Evolutionary conservation across 2,329 filamentous ascomycete species (phyloP), one percentile per base, ranked within the genome.

Genomic region (Pezicula rhizophila): DNA sequence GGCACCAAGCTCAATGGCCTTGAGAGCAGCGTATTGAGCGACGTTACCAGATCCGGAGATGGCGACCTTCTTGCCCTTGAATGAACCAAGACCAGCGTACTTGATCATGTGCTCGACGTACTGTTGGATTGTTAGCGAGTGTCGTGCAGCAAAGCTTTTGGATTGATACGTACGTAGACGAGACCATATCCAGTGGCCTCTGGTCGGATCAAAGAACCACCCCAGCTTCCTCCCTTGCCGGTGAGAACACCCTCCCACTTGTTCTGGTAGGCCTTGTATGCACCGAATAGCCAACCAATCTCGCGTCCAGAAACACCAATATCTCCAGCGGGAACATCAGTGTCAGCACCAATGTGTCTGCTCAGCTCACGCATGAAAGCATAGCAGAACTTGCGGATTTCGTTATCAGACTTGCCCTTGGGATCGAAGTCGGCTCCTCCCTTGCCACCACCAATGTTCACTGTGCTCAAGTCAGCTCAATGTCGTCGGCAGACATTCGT

Each of bases 401-500:
- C 93, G 69, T 83, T 87, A 74, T 99, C 91, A 48, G 85, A 87
- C 82, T 96, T 97, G 76, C 90, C 91, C 82, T 97, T 99, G 70
- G 93, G 93, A 74, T 97, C 90, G 70, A 99, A 97, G 78, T 97
- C 93, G 69, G 92, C 85, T 65, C 93, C 93, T 74, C 93, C 93
- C 78, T 97, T 97, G 66, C 87, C 93, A 75, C 93, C 93, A 58
- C 93, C 93, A 84, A 99, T 96, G 76, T 82, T 89, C 65, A 95
- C 83, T 87, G 52, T 37, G 25, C 0, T 18, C 10, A 18, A 41
- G 45, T 58, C 28, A 58, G 52, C 37, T 15, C 44, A 18, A 11
- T n/a, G 10, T 44, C 23, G 25, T 39, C 14, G 2, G 18, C 15
- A 26, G 14, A 34, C 25, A 2, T 31, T n/a, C 5, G 33, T 40